Base-by-base conservation (phyloP, 768 basidiomycete species). In the Fistulinella prunicolor region DNA sequence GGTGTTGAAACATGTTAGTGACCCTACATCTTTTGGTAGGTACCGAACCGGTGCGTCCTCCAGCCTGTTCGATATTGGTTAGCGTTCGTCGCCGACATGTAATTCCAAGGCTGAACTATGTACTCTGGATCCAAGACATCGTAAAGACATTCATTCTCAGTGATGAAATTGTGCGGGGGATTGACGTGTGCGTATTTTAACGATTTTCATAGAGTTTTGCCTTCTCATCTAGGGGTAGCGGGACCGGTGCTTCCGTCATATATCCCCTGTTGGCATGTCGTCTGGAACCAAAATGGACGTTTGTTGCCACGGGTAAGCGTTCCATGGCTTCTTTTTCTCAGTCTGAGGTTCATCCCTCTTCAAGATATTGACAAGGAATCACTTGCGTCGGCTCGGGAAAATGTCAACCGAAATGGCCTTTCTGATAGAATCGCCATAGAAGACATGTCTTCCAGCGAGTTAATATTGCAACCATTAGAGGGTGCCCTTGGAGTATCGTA, bases 211-310 rank as follows among this genome's bases (percentile, higher is more conserved):
- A 44, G 13, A 21, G 21, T n/a, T 30, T 57, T 30, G 32, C 26
- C 28, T 13, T 29, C 38, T 53, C 29, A 44, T 22, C 4, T 2
- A 24, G 9, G 22, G 19, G 16, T 53, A 91, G 92, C 32, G 95
- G 95, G 19, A 95, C 94, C 8, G 95, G 95, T 0, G 85, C 93
- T 7, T 89, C 89, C 0, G 87, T 82, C 1, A 91, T 98, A 46
- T 98, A 96, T 55, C 86, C 94, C 0, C 72, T 97, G 1, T 72
- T 98, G 0, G 80, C 74, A 0, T 85, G 84, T 54, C 70, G 71
- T 2, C 56, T 80, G 29, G 68, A 80, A 37, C 61, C 71, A 6
- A 62, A 52, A 4, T 89, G 86, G 82, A 58, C 57, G 1, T 80
- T 94, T 46, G 52, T 80, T 19, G 90, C 78, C 0, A 90, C 89